These are phyloP conservation scores for Lanmaoa pseudosensibilis DNA, from an alignment of 768 basidiomycete genomes.

Conservation along the genomic window DNA sequence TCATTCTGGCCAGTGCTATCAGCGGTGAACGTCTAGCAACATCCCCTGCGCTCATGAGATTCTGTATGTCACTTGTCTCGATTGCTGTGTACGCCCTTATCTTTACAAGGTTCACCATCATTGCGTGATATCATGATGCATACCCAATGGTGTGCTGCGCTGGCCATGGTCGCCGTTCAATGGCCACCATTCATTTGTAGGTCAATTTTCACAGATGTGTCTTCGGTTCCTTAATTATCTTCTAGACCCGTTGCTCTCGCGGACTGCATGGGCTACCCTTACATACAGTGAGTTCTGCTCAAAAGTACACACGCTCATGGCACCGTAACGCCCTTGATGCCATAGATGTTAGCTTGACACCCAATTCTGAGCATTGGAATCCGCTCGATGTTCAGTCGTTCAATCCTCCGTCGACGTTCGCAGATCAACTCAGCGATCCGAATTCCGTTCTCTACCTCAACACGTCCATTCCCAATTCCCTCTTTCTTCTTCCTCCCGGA, in stretches of 20 bases:
- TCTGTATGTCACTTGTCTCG: slow-evolving; percentile 55
- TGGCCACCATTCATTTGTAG: slow-evolving; percentile 93
- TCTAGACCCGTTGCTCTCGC: slow-evolving; percentile 84
- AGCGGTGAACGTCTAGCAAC: slow-evolving; percentile 87
- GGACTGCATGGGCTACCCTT: slow-evolving; percentile 86
- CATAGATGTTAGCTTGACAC: slow-evolving; percentile 72
- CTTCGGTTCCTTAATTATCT: slow-evolving; percentile 17
- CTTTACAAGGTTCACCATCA: slow-evolving; percentile 76
- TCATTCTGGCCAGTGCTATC: slow-evolving; percentile 88
- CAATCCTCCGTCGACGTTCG: slow-evolving; percentile 68
- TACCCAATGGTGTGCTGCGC: slow-evolving; percentile 86
- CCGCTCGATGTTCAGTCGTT: slow-evolving; percentile 58
- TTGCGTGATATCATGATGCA: slow-evolving; percentile 91
- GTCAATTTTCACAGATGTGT: slow-evolving; percentile 28
- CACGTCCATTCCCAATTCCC: slow-evolving; percentile 59
- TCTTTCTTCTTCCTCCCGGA: slow-evolving; percentile 69
- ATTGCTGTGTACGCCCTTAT: slow-evolving; percentile 15
- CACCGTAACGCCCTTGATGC: slow-evolving; percentile 6
- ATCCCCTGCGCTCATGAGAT: slow-evolving; percentile 84
- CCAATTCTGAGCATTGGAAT: slow-evolving; percentile 61
- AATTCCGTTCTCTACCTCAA: slow-evolving; percentile 80
- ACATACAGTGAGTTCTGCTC: slow-evolving; percentile 56
- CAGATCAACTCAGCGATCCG: slow-evolving; percentile 68
- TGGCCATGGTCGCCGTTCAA: slow-evolving; percentile 91
- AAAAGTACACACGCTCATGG: slow-evolving; percentile 10